Base-by-base conservation (phyloP, 371 early-diverging fungal species). In the Mucor irregularis region DNA sequence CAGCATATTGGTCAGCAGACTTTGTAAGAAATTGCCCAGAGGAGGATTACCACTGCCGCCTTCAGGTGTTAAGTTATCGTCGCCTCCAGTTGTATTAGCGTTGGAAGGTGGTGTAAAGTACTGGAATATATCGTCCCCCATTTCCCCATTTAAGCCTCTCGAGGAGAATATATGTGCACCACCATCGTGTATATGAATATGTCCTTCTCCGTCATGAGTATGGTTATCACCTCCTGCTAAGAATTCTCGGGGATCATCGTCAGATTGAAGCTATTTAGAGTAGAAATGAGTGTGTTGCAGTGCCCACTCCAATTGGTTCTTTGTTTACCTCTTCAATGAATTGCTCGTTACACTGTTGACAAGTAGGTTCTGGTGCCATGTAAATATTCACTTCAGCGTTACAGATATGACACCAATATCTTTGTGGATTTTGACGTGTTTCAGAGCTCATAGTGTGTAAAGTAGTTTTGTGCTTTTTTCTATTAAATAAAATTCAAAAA, bases 321-420 rank as follows among this genome's bases (percentile, higher is more conserved):
- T 17, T 13, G n/a, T 47, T 56, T 68, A 85, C 88, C 71, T 84
- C 77, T 71, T 87, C 84, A 14, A 85, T 82, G 66, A 87, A 87
- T 37, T 84, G 83, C 28, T 73, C 74, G 56, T 82, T 76, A 56
- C 86, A 87, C n/a, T 42, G 53, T 39, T 85, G 85, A 58, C 88
- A 87, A 42, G 84, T 78, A 4, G 83, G 86, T 53, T 83, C 79
- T 5, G 80, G 80, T 3, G 74, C 80, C 73, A 76, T 70, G 30
- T 76, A 71, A 35, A 74, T 73, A 13, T 61, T 64, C 1, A 72
- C 71, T 58, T 79, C 76, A 4, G 60, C 54, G 46, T 58, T 63
- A 47, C 80, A 79, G 5, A 58, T 35, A 53, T 79, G 72, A 51
- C 80, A 79, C 69, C 69, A 79, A 35, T 74, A 74, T 31, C 71